Conservation (phyloP, 2,329 filamentous ascomycete genomes). For the Pseudogymnoascus sp. region DNA sequence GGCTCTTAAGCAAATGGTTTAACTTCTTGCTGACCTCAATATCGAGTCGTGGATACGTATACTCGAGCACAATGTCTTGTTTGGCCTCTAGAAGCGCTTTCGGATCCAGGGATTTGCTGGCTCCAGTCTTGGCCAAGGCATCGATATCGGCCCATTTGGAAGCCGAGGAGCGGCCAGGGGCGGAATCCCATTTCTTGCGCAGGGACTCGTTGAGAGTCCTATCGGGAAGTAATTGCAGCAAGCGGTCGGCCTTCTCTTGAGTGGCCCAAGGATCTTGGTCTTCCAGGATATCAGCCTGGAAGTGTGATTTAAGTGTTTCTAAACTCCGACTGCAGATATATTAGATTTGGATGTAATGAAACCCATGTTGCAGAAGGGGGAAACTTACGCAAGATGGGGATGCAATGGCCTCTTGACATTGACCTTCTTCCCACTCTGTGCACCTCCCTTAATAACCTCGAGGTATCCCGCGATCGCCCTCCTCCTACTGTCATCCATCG, state of each 20-base stretch:
- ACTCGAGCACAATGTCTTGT: conserved; percentile 92
- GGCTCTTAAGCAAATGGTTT: conserved; percentile 94
- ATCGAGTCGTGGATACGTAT: conserved; percentile 94
- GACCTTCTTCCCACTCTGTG: conserved; percentile 78
- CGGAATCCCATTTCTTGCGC: conserved; percentile 82
- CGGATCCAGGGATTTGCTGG: conserved; percentile 62
- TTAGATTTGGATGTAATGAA: conserved; percentile 10
- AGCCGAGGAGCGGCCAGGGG: conserved; percentile 65
- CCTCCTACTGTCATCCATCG: conserved; percentile 77
- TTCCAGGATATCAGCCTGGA: conserved; percentile 71
- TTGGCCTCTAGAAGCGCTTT: conserved; percentile 77
- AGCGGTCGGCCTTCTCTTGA: conserved; percentile 61
- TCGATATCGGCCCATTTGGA: conserved; percentile 96
- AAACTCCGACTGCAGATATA: conserved; percentile 58
- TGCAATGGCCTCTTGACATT: conserved; percentile 80
- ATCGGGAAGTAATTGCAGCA: conserved; percentile 81
- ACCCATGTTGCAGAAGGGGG: neutral
- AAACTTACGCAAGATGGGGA: conserved; percentile 66
- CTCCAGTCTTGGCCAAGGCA: conserved; percentile 66
- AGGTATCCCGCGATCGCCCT: conserved; percentile 82
- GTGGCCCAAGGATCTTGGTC: conserved; percentile 80
- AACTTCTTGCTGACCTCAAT: conserved; percentile 96
- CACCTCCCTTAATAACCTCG: conserved; percentile 79
- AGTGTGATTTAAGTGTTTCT: conserved; percentile 74
- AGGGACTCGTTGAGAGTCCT: conserved; percentile 67